Conservation (phyloP, 1,284 basidiomycete species). For the Malassezia brasiliensis region DNA sequence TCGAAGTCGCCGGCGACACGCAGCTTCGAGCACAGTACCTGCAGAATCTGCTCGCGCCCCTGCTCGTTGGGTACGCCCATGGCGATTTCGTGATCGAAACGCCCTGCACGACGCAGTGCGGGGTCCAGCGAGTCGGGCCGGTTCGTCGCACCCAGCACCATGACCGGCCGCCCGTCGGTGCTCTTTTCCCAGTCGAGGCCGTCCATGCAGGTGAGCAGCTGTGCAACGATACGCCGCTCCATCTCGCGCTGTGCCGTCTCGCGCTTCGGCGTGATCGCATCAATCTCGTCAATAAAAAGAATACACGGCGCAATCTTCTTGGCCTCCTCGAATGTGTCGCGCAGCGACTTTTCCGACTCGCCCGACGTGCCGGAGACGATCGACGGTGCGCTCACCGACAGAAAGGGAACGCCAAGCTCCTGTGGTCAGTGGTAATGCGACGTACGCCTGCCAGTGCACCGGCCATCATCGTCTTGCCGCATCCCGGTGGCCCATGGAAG, state of each 20-base stretch:
- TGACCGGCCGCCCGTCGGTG: slow-evolving; percentile 56
- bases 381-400: slow-evolving; percentile 82
- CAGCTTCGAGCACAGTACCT: slow-evolving; percentile 36
- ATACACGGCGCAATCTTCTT: slow-evolving; percentile 41
- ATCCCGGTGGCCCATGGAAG: slow-evolving; percentile 88
- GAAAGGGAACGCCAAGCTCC: slow-evolving; percentile 68
- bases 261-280: slow-evolving; percentile 92
- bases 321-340: slow-evolving; percentile 75
- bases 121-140: slow-evolving; percentile 88
- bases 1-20: slow-evolving; percentile 65
- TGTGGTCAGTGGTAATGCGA: slow-evolving; percentile 21
- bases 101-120: slow-evolving; percentile 78
- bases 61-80: slow-evolving; percentile 90
- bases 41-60: slow-evolving; percentile 57
- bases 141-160: slow-evolving; percentile 93
- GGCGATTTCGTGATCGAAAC: slow-evolving; percentile 94
- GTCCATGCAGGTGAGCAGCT: slow-evolving; percentile 95
- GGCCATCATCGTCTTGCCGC: slow-evolving; percentile 62
- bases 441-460: slow-evolving; percentile 73
- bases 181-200: slow-evolving; percentile 79
- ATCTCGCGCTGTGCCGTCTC: slow-evolving; percentile 87
- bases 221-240: slow-evolving; percentile 92
- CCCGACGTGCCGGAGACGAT: slow-evolving; percentile 96
- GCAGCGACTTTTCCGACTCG: slow-evolving; percentile 86
- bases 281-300: slow-evolving; percentile 68